A percentile compares a stretch with the other conserved stretches of the same genome.
phyloP scores from a whole-genome alignment of 2,329 filamentous ascomycete species.

The Sclerotinia glacialis region DNA sequence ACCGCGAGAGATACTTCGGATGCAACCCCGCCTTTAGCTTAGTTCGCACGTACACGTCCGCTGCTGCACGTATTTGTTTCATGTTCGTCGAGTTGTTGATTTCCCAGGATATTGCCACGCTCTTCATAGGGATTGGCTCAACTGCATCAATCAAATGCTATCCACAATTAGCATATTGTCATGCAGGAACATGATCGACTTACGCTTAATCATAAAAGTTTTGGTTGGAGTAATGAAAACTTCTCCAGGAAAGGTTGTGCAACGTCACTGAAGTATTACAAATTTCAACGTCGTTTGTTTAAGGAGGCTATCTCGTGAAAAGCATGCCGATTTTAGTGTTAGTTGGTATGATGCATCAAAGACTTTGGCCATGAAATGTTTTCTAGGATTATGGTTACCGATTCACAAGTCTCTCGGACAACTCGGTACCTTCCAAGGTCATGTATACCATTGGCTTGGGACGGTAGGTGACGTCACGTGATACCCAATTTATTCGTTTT shows the following conservation, averaged over 20 bases:
- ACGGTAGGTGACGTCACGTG: not conserved
- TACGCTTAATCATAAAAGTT: not conserved
- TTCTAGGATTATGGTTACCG: too few relatives aligned
- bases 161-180: constrained; percentile 8
- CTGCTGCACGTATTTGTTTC: not conserved
- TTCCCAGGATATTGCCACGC: constrained; percentile 11
- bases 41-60: constrained; percentile 16
- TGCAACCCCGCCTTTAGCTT: not conserved
- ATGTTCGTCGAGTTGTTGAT: constrained; percentile 8
- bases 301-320: not conserved
- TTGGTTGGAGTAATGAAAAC: not conserved
- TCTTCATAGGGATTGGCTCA: constrained; percentile 15
- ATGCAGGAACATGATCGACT: constrained; percentile 11
- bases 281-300: constrained; percentile 1
- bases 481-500: not conserved
- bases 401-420: not conserved
- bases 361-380: not conserved
- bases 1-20: not conserved
- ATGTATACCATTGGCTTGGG: not conserved
- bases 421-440: not conserved
- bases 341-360: not conserved
- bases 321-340: not conserved
- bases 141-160: not conserved
- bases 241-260: not conserved
- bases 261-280: not conserved